Evolutionary conservation across 495 filamentous ascomycete species (phyloP).

Genomic region (Penicillium argentinense): DNA sequence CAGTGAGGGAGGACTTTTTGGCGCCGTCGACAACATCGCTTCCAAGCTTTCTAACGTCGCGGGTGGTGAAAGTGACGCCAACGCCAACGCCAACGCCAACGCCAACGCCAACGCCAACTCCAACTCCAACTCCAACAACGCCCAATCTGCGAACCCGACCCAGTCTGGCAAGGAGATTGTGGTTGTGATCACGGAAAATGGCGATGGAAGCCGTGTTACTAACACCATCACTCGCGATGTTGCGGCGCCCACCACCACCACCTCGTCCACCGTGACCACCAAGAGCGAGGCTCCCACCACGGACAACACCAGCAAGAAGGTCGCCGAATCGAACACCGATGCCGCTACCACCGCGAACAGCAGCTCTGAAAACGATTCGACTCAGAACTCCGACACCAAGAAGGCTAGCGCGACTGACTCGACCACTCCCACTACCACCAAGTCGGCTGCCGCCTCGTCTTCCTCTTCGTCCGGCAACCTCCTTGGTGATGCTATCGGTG

Average conservation of each 20-base stretch:
- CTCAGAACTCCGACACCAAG: background rate
- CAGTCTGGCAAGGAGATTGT: conserved; percentile 18
- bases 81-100: background rate
- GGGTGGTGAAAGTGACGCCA: no score
- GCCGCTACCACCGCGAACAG: background rate
- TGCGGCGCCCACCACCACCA: conserved; percentile 17
- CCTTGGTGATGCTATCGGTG: background rate
- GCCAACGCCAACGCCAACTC: background rate
- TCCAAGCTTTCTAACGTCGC: no score
- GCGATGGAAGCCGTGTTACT: conserved; percentile 15
- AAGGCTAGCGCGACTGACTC: no score
- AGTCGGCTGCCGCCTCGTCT: conserved; percentile 11
- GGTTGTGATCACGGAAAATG: conserved; percentile 22
- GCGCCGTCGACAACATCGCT: background rate
- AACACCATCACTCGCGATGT: conserved; percentile 21
- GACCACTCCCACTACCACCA: conserved; percentile 5
- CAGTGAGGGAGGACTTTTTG: conserved; percentile 1
- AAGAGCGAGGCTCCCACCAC: conserved; percentile 13
- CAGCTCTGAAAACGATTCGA: background rate
- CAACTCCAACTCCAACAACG: background rate
- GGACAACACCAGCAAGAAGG: conserved; percentile 7
- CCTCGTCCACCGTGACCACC: conserved; percentile 10
- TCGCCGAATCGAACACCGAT: background rate
- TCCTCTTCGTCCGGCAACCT: conserved; percentile 3
- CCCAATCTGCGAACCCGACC: background rate